Base-by-base conservation (phyloP, 176 grass and related monocot species). In the Rhipidocladum racemiflorum region DNA sequence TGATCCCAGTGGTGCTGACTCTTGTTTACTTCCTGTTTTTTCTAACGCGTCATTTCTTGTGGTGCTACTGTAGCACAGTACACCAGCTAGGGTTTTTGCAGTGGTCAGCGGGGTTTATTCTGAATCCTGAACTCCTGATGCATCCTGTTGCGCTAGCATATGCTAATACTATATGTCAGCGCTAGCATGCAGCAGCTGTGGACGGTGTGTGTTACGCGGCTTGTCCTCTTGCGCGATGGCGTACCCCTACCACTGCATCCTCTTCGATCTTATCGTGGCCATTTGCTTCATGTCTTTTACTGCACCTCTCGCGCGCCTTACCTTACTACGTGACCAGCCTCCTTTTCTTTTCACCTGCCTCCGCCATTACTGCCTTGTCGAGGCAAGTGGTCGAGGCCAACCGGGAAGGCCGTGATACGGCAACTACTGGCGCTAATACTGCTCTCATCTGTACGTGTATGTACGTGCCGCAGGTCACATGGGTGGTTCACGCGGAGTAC, bases 401-500 rank as follows among this genome's bases (percentile, higher is more conserved):
- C 49, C 75, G 29, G 64, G 16, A 39, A 42, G 40, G 77, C 49
- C 59, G 70, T 81, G 53, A 71, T 68, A 68, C 27, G 60, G 17
- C 30, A 20, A 7, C 11, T 20, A 17, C 49, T 30, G 24, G 14
- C 9, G n/a, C 65, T 85, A 59, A 70, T 44, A 44, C 51, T 55
- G 57, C 42, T 34, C 15, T 65, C 15, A 29, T 13, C 23, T 59
- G 76, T 75, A 42, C 28, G 17, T 66, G 60, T 57, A 57, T 57
- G n/a, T 40, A 5, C 27, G 34, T 17, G 17, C 10, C 24, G 54
- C 78, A 93, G 91, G 86, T 94, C 79, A 91, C 89, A 17, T 94
- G 92, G 89, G 89, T 94, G 65, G 84, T 87, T 75, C 92, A 94
- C 80, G 76, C 92, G 5, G 92, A 91, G 84, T 94, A 85, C 72